Evolutionary conservation across 164 flowering plant species (phyloP), one percentile per base, ranked within the genome.

Genomic region (Liriodendron chinense): DNA sequence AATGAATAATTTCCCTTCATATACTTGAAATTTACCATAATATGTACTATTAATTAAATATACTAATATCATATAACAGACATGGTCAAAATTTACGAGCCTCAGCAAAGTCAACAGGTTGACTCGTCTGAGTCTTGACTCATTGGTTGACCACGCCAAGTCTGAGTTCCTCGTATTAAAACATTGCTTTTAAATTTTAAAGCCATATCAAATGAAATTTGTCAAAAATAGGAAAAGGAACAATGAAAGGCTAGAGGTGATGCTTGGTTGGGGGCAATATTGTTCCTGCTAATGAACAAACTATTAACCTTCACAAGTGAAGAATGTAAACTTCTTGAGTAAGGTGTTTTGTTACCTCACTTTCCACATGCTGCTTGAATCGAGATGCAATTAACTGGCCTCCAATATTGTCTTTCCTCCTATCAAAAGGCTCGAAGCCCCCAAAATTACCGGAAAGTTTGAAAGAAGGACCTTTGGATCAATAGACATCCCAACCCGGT

Each of bases 401-500:
- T 76, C 98, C 99, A 96, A 84, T 21, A 91, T 0, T 71, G 94
- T 74, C 87, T 96, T 96, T 56, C 99, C 99, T 76, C 81, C 93
- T 78, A 96, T 87, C 75, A 96, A 83, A 74, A 94, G 93, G 50
- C 88, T 94, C 81, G 94, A 77, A 74, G 90, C 76, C 68, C 97
- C 98, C 79, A 81, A 65, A 66, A 96, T 83, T 76, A 90, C 87
- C 12, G 97, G 98, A 75, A 91, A 96, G 87, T 96, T 92, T 78
- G 98, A 88, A 79, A 90, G 14, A 76, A 96, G 92, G 78, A 96
- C 97, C 74, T 92, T 94, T 50, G 98, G 99, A 83, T 96, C 99
- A 78, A 96, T 96, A 49, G 99, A 96, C 98, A 96, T 96, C 65
- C 99, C 99, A 77, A 96, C 99, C 99, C n/a, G n/a, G n/a, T n/a